Percentiles rank a stretch among this genome's conserved stretches.
These are phyloP conservation scores for Aspergillus sp. DNA, from an alignment of 2,329 filamentous ascomycete species.

Conservation along the genomic window DNA sequence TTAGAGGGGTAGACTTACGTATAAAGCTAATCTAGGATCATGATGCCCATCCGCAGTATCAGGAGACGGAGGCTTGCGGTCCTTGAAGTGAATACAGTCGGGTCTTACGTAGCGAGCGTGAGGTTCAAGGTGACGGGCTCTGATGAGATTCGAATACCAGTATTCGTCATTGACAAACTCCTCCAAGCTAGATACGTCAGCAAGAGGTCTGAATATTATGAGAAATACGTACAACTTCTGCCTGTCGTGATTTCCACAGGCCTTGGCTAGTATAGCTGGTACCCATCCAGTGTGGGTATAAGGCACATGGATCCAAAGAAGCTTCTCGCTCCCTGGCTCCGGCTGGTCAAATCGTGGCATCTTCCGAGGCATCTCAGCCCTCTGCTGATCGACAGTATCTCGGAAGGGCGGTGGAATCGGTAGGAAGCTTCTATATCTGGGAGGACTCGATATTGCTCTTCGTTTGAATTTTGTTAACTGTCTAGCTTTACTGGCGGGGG, in stretches of 20 bases:
- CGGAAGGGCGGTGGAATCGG: slow-evolving; percentile 26
- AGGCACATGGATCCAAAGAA: slow-evolving; percentile 39
- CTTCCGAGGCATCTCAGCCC: slow-evolving; percentile 27
- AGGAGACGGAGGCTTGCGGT: slow-evolving; percentile 23
- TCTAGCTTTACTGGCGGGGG: neutral
- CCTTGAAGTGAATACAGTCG: slow-evolving; percentile 36
- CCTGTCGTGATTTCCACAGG: slow-evolving; percentile 28
- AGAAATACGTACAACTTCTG: slow-evolving; percentile 22
- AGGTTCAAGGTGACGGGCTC: slow-evolving; percentile 42
- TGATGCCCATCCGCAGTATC: slow-evolving; percentile 14
- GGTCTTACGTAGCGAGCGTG: slow-evolving; percentile 44
- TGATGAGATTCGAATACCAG: slow-evolving; percentile 40
- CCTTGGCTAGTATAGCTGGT: slow-evolving; percentile 25
- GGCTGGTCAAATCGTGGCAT: slow-evolving; percentile 36
- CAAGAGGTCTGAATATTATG: neutral
- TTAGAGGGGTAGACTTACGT: slow-evolving; percentile 25
- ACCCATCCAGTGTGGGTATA: slow-evolving; percentile 32
- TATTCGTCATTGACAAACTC: slow-evolving; percentile 38
- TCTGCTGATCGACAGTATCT: slow-evolving; percentile 27
- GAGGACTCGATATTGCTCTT: slow-evolving; percentile 15
- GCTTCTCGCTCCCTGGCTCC: slow-evolving; percentile 35
- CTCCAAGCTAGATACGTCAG: slow-evolving; percentile 32
- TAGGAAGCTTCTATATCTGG: slow-evolving; percentile 27
- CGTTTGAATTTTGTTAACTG: neutral
- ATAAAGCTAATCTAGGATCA: slow-evolving; percentile 32